Evolutionary conservation across 2,329 filamentous ascomycete species (phyloP).

Genomic region (Fusarium devonianum): DNA sequence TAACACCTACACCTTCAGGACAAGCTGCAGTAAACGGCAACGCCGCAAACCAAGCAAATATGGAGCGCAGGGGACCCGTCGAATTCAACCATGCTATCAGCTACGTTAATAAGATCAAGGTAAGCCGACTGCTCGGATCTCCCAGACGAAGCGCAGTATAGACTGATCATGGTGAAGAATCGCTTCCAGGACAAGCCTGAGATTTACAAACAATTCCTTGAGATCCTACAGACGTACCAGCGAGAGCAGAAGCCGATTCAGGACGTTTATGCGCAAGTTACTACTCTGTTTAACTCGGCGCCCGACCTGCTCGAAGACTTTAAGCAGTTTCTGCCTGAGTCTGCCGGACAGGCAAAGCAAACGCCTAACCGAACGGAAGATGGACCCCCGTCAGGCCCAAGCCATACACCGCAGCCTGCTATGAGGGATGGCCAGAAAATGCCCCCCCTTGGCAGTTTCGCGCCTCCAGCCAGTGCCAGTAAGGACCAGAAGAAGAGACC

Average conservation of each 20-base stretch:
- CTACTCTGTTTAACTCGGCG: slow-evolving; percentile 88
- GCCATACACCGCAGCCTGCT: slow-evolving; percentile 63
- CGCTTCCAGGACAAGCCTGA: slow-evolving; percentile 96
- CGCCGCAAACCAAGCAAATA: slow-evolving; percentile 63
- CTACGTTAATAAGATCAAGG: slow-evolving; percentile 99
- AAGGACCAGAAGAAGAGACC: slow-evolving; percentile 93
- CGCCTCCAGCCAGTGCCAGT: slow-evolving; percentile 77
- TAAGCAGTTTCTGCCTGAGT: slow-evolving; percentile 97
- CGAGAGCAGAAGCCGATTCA: slow-evolving; percentile 98
- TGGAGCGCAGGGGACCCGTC: slow-evolving; percentile 91
- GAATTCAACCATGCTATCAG: slow-evolving; percentile 99
- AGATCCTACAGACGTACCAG: slow-evolving; percentile 98
- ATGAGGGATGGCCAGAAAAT: slow-evolving; percentile 74
- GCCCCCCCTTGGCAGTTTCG: slow-evolving; percentile 95
- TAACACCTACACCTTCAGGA: slow-evolving; percentile 66
- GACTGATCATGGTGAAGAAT: slow-evolving; percentile 66
- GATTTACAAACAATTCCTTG: slow-evolving; percentile 98
- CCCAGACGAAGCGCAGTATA: slow-evolving; percentile 6
- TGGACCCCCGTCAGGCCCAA: slow-evolving; percentile 50
- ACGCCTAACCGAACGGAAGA: slow-evolving; percentile 67
- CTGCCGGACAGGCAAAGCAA: slow-evolving; percentile 63
- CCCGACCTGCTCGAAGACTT: slow-evolving; percentile 97
- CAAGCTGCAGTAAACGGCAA: slow-evolving; percentile 69
- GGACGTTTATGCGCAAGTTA: slow-evolving; percentile 97
- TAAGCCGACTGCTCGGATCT: slow-evolving; percentile 52